Base-by-base conservation (phyloP, 495 filamentous ascomycete genomes). In the Ascodesmis nigricans region DNA sequence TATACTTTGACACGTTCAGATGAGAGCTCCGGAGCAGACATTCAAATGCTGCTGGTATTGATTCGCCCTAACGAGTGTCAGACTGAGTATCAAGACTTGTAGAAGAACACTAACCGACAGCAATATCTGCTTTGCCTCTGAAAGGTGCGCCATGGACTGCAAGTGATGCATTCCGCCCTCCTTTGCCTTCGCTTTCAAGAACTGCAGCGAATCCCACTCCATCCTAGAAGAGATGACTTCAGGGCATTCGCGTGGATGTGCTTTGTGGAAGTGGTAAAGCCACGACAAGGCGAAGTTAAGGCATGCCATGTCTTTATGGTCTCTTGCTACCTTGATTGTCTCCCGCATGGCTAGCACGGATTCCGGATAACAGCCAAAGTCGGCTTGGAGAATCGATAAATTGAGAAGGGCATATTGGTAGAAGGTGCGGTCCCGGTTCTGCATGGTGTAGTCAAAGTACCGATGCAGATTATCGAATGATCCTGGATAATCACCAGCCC, bases 341-440 rank as follows among this genome's bases (percentile, higher is more conserved):
- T 95, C 87, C 39, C 82, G 66, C 71, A 95, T 90, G 2, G 82
- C 44, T 4, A 75, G 71, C 11, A 93, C 66, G n/a, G 84, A 82
- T 58, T 95, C 87, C 25, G 65, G 63, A 53, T 79, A 75, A 40
- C 79, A 91, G 22, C 82, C 84, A 56, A 93, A 95, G 54, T 95
- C 90, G 2, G 83, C 80, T 46, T 95, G 84, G 8, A 95, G 65
- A 29, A 93, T 78, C 8, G 80, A 83, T 16, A 91, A 62, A 49
- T 91, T 92, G 42, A 97, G 67, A n/a, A 93, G 60, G 8, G 90
- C 90, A 50, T 93, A 95, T 45, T 93, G 87, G 51, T 95, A 95
- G 42, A 82, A 81, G n/a, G 66, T 67, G 17, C 76, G 70, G 49
- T 90, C 77, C 17, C 71, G 58, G 43, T 70, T 78, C 41, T 90